A percentile compares a stretch with the other conserved stretches of the same genome.
Evolutionary conservation across 148 eudicot species (phyloP).

Genomic region (Vaccinium darrowii): DNA sequence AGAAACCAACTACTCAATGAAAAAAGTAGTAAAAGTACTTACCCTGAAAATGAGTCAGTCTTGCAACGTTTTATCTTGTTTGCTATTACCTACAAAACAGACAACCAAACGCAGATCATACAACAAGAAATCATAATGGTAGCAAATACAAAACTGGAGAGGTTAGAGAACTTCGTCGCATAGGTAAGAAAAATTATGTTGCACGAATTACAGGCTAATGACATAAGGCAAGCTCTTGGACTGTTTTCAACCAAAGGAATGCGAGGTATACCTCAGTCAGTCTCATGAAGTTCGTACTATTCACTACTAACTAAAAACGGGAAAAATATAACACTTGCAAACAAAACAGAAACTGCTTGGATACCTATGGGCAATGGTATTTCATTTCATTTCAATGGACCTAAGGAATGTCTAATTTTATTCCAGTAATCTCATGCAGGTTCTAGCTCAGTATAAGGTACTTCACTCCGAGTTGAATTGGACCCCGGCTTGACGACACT

Average conservation of each 20-base stretch:
- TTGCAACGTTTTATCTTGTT: slow-evolving; percentile 98
- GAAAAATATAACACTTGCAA: not conserved
- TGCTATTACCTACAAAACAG: slow-evolving; percentile 62
- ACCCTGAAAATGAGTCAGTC: slow-evolving; percentile 89
- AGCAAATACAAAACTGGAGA: slow-evolving; percentile 2
- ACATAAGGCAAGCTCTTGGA: not conserved
- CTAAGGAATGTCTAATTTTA: not conserved
- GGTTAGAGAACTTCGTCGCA: not conserved
- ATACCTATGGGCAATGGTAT: not conserved
- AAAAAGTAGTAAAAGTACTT: slow-evolving; percentile 20
- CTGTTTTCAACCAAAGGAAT: not conserved
- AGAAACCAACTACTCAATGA: not conserved
- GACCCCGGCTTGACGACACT: not conserved
- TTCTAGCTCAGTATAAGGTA: not conserved
- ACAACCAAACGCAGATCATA: slow-evolving; percentile 18
- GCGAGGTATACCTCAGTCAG: not conserved
- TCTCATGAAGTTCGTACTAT: not conserved
- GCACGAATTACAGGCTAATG: not conserved
- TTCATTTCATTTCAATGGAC: not conserved
- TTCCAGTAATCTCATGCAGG: not conserved
- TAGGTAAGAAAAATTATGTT: not conserved
- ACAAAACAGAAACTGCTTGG: not conserved
- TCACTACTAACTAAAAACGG: not conserved
- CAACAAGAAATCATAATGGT: slow-evolving; percentile 5
- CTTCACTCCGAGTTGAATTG: not conserved